A percentile compares a stretch with the other conserved stretches of the same genome.
Conservation (phyloP, 139 green algal species). For the Chlorella sp. region DNA sequence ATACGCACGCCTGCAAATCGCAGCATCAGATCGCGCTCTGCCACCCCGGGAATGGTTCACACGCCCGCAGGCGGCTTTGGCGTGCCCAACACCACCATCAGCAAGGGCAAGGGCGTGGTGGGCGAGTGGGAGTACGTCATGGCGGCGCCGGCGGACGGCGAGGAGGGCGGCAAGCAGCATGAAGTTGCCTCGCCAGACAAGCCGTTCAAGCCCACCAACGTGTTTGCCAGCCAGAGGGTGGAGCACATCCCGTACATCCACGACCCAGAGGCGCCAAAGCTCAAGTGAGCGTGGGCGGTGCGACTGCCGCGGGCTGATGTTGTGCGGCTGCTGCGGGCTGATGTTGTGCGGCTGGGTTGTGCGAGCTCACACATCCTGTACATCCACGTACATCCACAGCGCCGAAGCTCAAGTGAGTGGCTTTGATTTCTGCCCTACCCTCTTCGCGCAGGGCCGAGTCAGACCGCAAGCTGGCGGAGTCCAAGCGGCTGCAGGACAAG, state of each 20-base stretch:
- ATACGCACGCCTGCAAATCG: too few relatives aligned
- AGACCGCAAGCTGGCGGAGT: neutral
- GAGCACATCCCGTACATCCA: constrained; percentile 33
- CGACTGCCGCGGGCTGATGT: neutral
- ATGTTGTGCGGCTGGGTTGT: too few relatives aligned
- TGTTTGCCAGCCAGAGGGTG: constrained; percentile 16
- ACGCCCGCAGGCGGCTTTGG: constrained; percentile 15
- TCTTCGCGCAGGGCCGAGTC: neutral
- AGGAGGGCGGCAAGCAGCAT: neutral
- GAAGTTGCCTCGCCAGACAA: neutral
- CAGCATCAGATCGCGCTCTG: too few relatives aligned
- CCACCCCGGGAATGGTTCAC: too few relatives aligned
- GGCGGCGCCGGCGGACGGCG: neutral
- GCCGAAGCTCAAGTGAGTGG: too few relatives aligned
- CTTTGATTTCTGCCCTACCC: too few relatives aligned
- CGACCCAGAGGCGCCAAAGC: constrained; percentile 29
- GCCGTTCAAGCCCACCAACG: constrained; percentile 26
- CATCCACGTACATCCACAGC: too few relatives aligned
- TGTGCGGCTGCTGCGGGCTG: neutral
- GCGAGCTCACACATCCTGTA: too few relatives aligned
- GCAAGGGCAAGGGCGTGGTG: constrained; percentile 38
- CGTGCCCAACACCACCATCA: constrained; percentile 41
- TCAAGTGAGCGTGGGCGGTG: constrained; percentile 11
- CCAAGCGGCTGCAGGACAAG: neutral
- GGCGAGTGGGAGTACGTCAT: constrained; percentile 38